Evolutionary conservation across 441 rosid species (phyloP).

Genomic region (Gossypium trilobum): DNA sequence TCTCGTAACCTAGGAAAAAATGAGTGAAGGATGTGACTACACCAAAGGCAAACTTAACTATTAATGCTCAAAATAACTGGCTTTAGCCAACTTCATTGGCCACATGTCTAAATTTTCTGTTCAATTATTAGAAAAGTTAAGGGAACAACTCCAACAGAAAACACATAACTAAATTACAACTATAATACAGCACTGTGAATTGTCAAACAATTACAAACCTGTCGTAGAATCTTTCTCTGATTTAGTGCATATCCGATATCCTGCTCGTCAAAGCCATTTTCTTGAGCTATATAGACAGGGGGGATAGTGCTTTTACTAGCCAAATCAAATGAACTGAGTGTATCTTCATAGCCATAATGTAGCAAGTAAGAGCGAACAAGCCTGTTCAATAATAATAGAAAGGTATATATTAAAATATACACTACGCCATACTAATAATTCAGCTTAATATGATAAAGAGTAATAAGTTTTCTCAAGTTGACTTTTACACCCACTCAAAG

Average conservation of each 20-base stretch:
- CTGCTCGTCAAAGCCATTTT: constrained; percentile 51
- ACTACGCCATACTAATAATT: no score
- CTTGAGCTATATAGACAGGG: constrained; percentile 51
- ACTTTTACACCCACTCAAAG: background rate
- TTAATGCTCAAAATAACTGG: background rate
- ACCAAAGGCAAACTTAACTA: background rate
- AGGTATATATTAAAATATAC: background rate
- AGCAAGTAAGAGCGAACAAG: constrained; percentile 77
- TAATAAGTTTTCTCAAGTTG: background rate
- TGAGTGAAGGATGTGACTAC: no score
- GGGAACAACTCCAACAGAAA: background rate
- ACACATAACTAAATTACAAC: background rate
- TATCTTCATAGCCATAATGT: constrained; percentile 88
- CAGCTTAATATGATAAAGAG: background rate
- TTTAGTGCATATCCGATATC: constrained; percentile 57
- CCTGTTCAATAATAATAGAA: constrained; percentile 34
- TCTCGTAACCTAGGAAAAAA: background rate
- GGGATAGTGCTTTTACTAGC: constrained; percentile 65
- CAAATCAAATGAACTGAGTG: constrained; percentile 72
- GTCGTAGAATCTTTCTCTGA: constrained; percentile 64
- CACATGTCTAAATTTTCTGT: no score
- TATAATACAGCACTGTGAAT: background rate
- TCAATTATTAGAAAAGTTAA: background rate
- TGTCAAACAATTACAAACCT: constrained; percentile 38
- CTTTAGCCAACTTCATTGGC: background rate